Percentiles rank a stretch among this genome's conserved stretches.
These are phyloP conservation scores for Nadsonia fulvescens DNA, from an alignment of 805 yeast species.

Conservation along the genomic window DNA sequence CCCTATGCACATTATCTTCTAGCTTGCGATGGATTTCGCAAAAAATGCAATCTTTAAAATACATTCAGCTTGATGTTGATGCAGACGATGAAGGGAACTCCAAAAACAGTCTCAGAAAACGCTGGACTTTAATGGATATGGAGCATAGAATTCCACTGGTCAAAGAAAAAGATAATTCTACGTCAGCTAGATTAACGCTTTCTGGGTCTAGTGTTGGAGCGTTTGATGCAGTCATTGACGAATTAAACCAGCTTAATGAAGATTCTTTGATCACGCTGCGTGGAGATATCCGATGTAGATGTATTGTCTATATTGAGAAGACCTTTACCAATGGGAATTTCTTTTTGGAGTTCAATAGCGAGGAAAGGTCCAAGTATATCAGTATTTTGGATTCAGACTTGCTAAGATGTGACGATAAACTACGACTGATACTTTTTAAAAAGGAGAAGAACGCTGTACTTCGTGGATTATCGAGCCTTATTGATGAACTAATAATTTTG, in stretches of 20 bases:
- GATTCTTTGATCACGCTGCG: conserved; percentile 28
- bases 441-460: conserved; percentile 20
- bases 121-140: conserved; percentile 17
- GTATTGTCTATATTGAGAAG: conserved; percentile 31
- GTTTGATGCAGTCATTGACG: conserved; percentile 14
- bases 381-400: conserved; percentile 33
- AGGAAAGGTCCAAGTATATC: conserved; percentile 40
- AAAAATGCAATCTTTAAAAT: conserved; percentile 6
- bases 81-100: conserved; percentile 1
- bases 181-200: conserved; percentile 8
- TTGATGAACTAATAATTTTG: conserved; percentile 32
- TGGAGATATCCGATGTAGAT: conserved; percentile 36
- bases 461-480: conserved; percentile 32
- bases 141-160: conserved; percentile 3
- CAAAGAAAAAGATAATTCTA: conserved; percentile 2
- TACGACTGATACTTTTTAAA: conserved; percentile 18
- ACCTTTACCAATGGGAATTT: conserved; percentile 33
- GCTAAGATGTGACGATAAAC: conserved; percentile 26
- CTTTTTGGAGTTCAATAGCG: conserved; percentile 33
- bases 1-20: conserved; percentile 33
- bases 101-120: conserved; percentile 10
- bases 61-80: conserved; percentile 2
- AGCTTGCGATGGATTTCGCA: conserved; percentile 29
- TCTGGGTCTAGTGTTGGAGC: conserved; percentile 12
- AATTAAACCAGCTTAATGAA: conserved; percentile 13